Conservation (phyloP, 768 basidiomycete species). For the Suillus sp. region DNA sequence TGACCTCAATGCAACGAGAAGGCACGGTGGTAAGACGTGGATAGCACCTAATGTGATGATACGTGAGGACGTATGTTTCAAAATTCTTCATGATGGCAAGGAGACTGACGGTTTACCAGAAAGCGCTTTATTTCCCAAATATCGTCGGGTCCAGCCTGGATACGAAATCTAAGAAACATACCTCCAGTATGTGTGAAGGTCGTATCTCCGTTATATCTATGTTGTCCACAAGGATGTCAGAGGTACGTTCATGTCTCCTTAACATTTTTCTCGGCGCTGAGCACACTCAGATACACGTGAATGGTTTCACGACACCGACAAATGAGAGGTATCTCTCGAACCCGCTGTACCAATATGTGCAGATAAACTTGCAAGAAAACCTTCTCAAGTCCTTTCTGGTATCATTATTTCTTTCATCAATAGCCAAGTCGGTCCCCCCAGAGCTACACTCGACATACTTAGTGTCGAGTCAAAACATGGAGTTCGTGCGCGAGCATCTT, state of each 20-base stretch:
- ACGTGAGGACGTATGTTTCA: slow-evolving; percentile 77
- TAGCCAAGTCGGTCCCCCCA: slow-evolving; percentile 66
- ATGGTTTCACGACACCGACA: slow-evolving; percentile 66
- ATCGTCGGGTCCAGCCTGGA: slow-evolving; percentile 72
- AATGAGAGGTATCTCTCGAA: slow-evolving; percentile 52
- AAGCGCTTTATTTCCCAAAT: slow-evolving; percentile 90
- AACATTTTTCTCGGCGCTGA: slow-evolving; percentile 7
- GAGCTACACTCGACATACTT: slow-evolving; percentile 72
- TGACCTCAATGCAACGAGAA: slow-evolving; percentile 78
- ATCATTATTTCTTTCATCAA: slow-evolving; percentile 74
- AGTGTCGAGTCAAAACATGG: slow-evolving; percentile 82
- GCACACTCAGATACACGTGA: slow-evolving; percentile 66
- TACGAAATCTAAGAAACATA: slow-evolving; percentile 60
- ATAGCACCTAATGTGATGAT: slow-evolving; percentile 88
- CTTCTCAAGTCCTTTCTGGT: slow-evolving; percentile 89
- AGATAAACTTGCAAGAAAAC: slow-evolving; percentile 95
- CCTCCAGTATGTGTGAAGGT: slow-evolving; percentile 74
- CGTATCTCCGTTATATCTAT: slow-evolving; percentile 81
- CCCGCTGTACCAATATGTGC: slow-evolving; percentile 70
- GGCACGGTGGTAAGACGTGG: slow-evolving; percentile 93
- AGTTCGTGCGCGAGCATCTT: slow-evolving; percentile 80
- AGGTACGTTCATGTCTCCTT: slow-evolving; percentile 49
- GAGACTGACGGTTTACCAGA: slow-evolving; percentile 48
- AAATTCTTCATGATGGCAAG: not conserved
- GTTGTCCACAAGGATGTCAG: slow-evolving; percentile 85